Base-by-base conservation (phyloP, 257 asterid genomes). In the Salvia splendens region DNA sequence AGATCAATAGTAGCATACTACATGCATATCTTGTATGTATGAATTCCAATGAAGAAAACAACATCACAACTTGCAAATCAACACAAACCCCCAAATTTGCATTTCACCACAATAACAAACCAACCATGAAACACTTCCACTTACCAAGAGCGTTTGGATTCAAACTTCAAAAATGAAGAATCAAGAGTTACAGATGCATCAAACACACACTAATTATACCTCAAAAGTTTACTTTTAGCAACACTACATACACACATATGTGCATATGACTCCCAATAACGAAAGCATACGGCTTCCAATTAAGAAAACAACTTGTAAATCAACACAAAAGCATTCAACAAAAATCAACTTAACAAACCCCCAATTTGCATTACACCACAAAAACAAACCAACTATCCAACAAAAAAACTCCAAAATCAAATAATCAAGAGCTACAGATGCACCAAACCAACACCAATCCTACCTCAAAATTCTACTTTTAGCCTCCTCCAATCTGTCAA, bases 391-490 rank as follows among this genome's bases (percentile, higher is more conserved):
- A 24, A 24, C 30, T 24, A 24, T 24, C 30, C 30, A 24, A 24
- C 30, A 1, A 24, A 24, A 24, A 20, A 36, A 36, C 12, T 24
- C 30, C 30, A 0, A 17, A 17, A 0, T 17, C 6, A 12, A 14
- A 42, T 8, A 67, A 69, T 8, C 12, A 56, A 74, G n/a, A 61
- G 46, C n/a, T 20, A 30, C 5, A 54, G 3, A 61, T 16, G 0
- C 50, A 63, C 12, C 8, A 30, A 65, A 24, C 2, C 30, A 17
- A 53, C 15, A 7, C 11, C 11, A 36, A 54, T 0, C 16, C 60
- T 72, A 92, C 98, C 98, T 85, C 82, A 85, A 75, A 54, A 92
- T 75, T 73, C 64, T 75, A 20, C 3, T 54, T 72, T 82, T 92
- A 48, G 84, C 82, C 64, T 73, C 83, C 52, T 79, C 77, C 74